These are phyloP conservation scores for Quercus glauca DNA, from an alignment of 306 rosid genomes.

Conservation along the genomic window DNA sequence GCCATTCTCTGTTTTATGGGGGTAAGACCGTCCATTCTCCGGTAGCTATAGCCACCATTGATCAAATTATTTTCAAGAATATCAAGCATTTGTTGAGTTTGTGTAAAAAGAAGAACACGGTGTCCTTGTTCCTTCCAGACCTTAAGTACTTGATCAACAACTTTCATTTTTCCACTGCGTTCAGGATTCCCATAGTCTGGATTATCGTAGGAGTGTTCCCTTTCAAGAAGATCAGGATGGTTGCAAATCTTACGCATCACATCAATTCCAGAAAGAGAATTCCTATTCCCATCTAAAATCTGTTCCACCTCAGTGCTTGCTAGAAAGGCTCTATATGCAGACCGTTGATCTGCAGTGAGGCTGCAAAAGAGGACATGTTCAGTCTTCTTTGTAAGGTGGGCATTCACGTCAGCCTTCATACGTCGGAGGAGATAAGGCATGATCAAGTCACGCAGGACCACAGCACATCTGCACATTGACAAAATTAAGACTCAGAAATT, in stretches of 20 bases:
- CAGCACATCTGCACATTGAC: conserved; percentile 81
- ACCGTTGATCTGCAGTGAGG: conserved; percentile 78
- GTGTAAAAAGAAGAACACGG: conserved; percentile 89
- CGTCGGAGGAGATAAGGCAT: conserved; percentile 98
- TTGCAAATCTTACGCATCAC: conserved; percentile 97
- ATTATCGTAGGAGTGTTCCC: conserved; percentile 71
- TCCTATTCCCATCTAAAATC: conserved; percentile 77
- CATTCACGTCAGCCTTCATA: conserved; percentile 96
- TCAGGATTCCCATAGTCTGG: conserved; percentile 96
- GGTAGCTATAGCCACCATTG: conserved; percentile 55
- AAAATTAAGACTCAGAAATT: conserved; percentile 10
- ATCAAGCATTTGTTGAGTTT: conserved; percentile 96
- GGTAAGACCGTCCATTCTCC: conserved; percentile 95
- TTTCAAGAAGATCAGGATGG: conserved; percentile 98
- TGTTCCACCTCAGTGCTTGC: conserved; percentile 98
- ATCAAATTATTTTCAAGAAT: conserved; percentile 71
- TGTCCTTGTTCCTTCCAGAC: conserved; percentile 99
- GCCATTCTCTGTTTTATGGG: conserved; percentile 96
- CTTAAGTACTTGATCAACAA: conserved; percentile 86
- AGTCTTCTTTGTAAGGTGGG: conserved; percentile 90
- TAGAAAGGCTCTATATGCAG: conserved; percentile 91
- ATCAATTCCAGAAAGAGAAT: conserved; percentile 93
- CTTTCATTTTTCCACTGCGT: conserved; percentile 96
- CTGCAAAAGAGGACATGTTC: conserved; percentile 98
- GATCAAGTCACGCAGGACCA: conserved; percentile 89